phyloP scores from a whole-genome alignment of 208 protist species.

The Trichomonas gallinae region DNA sequence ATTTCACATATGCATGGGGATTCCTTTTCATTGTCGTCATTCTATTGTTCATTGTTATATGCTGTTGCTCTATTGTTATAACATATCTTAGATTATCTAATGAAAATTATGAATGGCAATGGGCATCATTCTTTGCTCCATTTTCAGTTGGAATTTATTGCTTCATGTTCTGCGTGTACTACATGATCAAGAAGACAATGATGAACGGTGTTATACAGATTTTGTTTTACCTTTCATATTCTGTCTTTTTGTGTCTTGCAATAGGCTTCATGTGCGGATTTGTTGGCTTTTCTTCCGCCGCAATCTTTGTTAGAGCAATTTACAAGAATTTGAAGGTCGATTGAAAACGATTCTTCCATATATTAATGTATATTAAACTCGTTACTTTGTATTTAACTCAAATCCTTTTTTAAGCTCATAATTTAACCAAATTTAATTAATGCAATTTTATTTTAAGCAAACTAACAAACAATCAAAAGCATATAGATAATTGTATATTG shows the following conservation, averaged over 20 bases:
- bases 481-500: too few relatives aligned
- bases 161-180: not conserved
- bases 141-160: not conserved
- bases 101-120: slow-evolving; percentile 18
- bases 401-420: too few relatives aligned
- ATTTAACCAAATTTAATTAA: too few relatives aligned
- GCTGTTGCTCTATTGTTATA: not conserved
- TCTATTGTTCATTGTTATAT: not conserved
- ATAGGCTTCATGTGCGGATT: not conserved
- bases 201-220: not conserved
- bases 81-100: not conserved
- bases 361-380: too few relatives aligned
- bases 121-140: not conserved
- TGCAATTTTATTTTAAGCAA: too few relatives aligned
- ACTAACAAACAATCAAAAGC: too few relatives aligned
- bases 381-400: too few relatives aligned
- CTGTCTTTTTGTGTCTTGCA: not conserved
- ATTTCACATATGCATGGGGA: not conserved
- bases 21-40: not conserved
- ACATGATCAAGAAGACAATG: not conserved
- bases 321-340: not conserved
- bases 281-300: not conserved
- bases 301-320: not conserved
- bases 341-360: not conserved
- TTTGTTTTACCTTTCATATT: not conserved